These are phyloP conservation scores for Metschnikowia gruessii DNA, from an alignment of 805 yeast species.

Conservation along the genomic window DNA sequence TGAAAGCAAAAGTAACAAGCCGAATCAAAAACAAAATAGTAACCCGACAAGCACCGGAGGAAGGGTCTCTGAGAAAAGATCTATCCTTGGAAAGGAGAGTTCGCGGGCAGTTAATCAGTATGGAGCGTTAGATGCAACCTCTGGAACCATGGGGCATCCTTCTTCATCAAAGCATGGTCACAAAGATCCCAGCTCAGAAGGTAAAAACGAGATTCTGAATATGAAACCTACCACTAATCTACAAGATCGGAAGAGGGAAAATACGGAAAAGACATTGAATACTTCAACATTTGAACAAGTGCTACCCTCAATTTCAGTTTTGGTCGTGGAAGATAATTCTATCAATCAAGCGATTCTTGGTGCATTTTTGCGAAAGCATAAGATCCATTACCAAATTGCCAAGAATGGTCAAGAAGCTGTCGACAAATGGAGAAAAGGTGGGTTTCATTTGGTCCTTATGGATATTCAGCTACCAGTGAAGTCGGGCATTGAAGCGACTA, in stretches of 20 bases:
- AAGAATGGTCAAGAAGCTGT: slow-evolving; percentile 94
- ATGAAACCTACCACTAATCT: neutral
- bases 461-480: slow-evolving; percentile 95
- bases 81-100: neutral
- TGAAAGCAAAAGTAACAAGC: slow-evolving; percentile 5
- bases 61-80: neutral
- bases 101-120: neutral
- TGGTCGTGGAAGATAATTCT: slow-evolving; percentile 94
- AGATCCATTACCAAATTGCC: slow-evolving; percentile 81
- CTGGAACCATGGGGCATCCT: neutral
- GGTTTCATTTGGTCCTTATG: slow-evolving; percentile 92
- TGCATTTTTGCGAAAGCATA: slow-evolving; percentile 79
- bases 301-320: slow-evolving; percentile 82
- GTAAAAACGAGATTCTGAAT: neutral
- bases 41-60: slow-evolving; percentile 23
- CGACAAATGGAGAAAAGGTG: slow-evolving; percentile 92
- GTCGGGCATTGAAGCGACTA: slow-evolving; percentile 94
- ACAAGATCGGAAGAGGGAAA: neutral
- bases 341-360: slow-evolving; percentile 91
- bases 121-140: neutral
- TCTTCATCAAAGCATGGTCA: neutral
- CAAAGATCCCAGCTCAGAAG: neutral
- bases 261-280: slow-evolving; percentile 16
- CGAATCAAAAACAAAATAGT: slow-evolving; percentile 3
- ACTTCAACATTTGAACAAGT: slow-evolving; percentile 54